Evolutionary conservation across 306 rosid species (phyloP).

Genomic region (Lathyrus aphaca): DNA sequence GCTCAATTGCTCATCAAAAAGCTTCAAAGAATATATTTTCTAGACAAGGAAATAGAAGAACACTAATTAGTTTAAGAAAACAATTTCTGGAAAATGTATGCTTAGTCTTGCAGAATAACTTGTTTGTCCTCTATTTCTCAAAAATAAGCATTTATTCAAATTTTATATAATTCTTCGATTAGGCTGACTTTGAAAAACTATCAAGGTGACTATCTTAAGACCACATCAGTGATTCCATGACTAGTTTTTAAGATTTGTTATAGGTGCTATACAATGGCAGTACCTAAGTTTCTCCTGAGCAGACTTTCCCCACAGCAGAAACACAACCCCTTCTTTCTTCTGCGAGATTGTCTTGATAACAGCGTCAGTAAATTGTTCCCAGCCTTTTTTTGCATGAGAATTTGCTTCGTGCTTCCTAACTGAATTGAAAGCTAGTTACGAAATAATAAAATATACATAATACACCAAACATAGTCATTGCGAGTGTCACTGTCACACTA

Average conservation of each 20-base stretch:
- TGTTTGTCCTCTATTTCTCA: not conserved
- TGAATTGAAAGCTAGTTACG: slow-evolving; percentile 41
- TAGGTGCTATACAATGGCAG: not conserved
- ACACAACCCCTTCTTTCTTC: slow-evolving; percentile 82
- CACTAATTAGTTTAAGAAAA: slow-evolving; percentile 26
- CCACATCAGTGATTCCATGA: slow-evolving; percentile 1
- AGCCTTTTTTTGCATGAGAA: slow-evolving; percentile 93
- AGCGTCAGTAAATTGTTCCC: slow-evolving; percentile 96
- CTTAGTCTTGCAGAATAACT: not conserved
- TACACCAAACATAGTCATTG: slow-evolving; percentile 9
- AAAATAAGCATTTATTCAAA: not conserved
- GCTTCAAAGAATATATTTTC: slow-evolving; percentile 24
- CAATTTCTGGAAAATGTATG: slow-evolving; percentile 3
- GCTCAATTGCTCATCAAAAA: slow-evolving; percentile 33
- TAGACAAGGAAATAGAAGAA: slow-evolving; percentile 10
- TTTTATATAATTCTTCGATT: slow-evolving; percentile 7
- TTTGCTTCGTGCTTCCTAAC: slow-evolving; percentile 89
- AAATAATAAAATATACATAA: slow-evolving; percentile 19
- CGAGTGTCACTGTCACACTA: slow-evolving; percentile 9
- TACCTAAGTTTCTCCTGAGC: slow-evolving; percentile 87
- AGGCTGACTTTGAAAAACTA: slow-evolving; percentile 10
- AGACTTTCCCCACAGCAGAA: slow-evolving; percentile 93
- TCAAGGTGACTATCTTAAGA: slow-evolving; percentile 12
- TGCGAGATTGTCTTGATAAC: slow-evolving; percentile 78
- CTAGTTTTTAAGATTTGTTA: slow-evolving; percentile 13